A percentile compares a stretch with the other conserved stretches of the same genome.
phyloP scores from a whole-genome alignment of 805 yeast species.

The Clavispora asparagi region DNA sequence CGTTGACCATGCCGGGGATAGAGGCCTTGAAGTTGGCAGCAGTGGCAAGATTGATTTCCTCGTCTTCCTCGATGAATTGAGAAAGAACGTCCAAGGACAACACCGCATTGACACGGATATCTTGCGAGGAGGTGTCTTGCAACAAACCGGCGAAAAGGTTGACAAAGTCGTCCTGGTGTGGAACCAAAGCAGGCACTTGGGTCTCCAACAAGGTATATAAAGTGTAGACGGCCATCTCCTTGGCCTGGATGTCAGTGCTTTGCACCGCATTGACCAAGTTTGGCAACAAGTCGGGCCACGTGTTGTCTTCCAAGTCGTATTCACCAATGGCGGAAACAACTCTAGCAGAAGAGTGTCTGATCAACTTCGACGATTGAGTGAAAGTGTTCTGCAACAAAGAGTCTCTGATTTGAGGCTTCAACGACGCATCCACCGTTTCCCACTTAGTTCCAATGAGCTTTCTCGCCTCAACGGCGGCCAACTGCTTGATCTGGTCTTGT shows the following conservation, averaged over 20 bases:
- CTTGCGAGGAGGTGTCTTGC: constrained; percentile 54
- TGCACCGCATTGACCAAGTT: constrained; percentile 59
- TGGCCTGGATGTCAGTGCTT: constrained; percentile 43
- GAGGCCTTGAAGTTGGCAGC: constrained; percentile 56
- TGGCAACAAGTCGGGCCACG: constrained; percentile 78
- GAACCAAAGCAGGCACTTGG: constrained; percentile 50
- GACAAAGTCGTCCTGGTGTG: constrained; percentile 63
- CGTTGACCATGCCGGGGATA: constrained; percentile 77
- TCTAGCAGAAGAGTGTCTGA: constrained; percentile 87
- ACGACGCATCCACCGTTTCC: constrained; percentile 45
- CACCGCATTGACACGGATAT: constrained; percentile 77
- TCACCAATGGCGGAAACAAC: constrained; percentile 83
- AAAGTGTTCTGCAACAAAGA: constrained; percentile 68
- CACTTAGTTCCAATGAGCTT: constrained; percentile 73
- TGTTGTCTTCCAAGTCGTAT: constrained; percentile 54
- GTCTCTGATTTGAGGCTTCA: constrained; percentile 58
- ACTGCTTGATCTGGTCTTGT: constrained; percentile 72
- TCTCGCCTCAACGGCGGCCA: constrained; percentile 96
- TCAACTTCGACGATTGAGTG: constrained; percentile 55
- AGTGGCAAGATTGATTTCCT: constrained; percentile 36
- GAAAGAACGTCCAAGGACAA: constrained; percentile 73
- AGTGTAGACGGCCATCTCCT: constrained; percentile 82
- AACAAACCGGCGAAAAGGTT: constrained; percentile 66
- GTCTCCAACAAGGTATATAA: constrained; percentile 75
- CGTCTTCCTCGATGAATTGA: constrained; percentile 58